Evolutionary conservation across 495 filamentous ascomycete species (phyloP).

Genomic region (Penicillium angulare): DNA sequence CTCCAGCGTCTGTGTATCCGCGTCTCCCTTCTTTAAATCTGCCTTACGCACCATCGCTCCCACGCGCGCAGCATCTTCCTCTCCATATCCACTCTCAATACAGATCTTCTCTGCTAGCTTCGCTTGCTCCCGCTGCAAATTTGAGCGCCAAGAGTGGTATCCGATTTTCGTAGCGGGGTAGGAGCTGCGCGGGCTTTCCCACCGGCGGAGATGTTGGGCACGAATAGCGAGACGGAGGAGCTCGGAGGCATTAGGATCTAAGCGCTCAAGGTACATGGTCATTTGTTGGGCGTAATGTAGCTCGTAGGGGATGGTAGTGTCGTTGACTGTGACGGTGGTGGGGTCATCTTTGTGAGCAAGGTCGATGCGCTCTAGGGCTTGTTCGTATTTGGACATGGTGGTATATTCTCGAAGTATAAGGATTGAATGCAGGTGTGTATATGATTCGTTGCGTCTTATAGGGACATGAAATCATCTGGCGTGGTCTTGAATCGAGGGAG

Average conservation of each 20-base stretch:
- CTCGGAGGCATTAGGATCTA: constrained; percentile 56
- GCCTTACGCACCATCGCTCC: constrained; percentile 65
- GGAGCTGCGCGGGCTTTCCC: constrained; percentile 69
- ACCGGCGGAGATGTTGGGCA: constrained; percentile 79
- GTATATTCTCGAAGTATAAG: too few relatives aligned
- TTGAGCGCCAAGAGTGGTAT: constrained; percentile 73
- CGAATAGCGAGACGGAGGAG: constrained; percentile 69
- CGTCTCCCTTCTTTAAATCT: constrained; percentile 54
- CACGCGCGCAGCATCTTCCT: constrained; percentile 51
- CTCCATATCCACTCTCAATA: constrained; percentile 45
- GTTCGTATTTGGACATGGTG: constrained; percentile 34
- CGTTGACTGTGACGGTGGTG: constrained; percentile 29
- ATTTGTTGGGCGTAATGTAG: constrained; percentile 77
- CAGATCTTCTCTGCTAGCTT: constrained; percentile 56
- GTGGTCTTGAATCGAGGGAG: too few relatives aligned
- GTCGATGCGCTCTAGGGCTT: constrained; percentile 65
- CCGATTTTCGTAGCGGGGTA: constrained; percentile 69
- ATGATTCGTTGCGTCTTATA: too few relatives aligned
- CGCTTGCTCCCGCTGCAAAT: constrained; percentile 69
- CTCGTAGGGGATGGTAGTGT: constrained; percentile 59
- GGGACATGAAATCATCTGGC: too few relatives aligned
- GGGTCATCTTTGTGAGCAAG: constrained; percentile 71
- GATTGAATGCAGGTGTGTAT: too few relatives aligned
- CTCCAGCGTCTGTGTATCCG: constrained; percentile 70
- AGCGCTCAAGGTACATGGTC: constrained; percentile 62